Conservation (phyloP, 73 alveolate genomes). For the Tetrahymena elliotti region DNA sequence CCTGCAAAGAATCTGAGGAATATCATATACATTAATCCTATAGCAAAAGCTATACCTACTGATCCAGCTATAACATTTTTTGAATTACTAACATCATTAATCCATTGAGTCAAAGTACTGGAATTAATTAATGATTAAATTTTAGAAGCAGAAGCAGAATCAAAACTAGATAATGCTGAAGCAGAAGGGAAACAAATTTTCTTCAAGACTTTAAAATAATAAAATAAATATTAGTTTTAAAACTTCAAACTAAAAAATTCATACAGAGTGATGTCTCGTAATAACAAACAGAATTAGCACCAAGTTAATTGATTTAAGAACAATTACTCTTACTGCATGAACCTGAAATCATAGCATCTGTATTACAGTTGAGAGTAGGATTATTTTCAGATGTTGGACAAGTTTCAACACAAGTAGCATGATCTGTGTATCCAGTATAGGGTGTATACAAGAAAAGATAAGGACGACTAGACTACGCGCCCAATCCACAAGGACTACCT, state of each 20-base stretch:
- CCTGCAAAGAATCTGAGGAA: constrained; percentile 66
- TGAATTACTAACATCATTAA: constrained; percentile 52
- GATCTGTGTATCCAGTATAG: neutral
- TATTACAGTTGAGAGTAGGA: neutral
- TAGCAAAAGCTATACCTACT: constrained; percentile 55
- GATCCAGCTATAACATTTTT: constrained; percentile 55
- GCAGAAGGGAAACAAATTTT: constrained; percentile 25
- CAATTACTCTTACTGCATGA: neutral
- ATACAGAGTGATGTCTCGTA: neutral
- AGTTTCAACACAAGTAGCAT: constrained; percentile 15
- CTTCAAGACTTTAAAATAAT: neutral
- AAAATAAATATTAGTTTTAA: neutral
- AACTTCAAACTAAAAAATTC: neutral
- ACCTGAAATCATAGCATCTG: neutral
- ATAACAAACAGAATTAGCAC: neutral
- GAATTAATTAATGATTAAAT: neutral
- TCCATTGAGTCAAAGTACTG: constrained; percentile 55
- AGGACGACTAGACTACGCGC: neutral
- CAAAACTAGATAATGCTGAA: neutral
- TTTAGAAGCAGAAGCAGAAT: neutral
- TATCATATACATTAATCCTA: constrained; percentile 55
- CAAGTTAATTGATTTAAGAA: neutral
- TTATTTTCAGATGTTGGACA: constrained; percentile 10
- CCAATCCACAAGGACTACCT: constrained; percentile 37
- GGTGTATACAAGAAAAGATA: constrained; percentile 23